Evolutionary conservation across 306 rosid genomes (phyloP).

Genomic region (Trifolium dubium): DNA sequence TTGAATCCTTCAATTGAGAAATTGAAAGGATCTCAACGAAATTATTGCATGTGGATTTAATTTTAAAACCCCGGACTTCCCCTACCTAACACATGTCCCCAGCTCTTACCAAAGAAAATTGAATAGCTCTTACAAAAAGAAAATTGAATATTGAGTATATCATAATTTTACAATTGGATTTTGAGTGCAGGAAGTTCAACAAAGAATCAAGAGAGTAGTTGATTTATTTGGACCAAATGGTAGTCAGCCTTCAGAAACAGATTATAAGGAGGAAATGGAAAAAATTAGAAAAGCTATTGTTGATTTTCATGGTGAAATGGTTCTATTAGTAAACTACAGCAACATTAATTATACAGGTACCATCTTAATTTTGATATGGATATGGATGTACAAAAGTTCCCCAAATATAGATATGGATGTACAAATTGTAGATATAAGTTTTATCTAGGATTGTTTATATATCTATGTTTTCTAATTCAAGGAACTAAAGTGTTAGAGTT

Average conservation of each 20-base stretch:
- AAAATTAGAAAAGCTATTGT: constrained; percentile 78
- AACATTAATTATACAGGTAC: constrained; percentile 85
- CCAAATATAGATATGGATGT: background rate
- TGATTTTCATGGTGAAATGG: constrained; percentile 97
- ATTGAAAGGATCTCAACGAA: no score
- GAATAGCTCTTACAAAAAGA: no score
- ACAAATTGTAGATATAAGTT: background rate
- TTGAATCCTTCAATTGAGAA: no score
- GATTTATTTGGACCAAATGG: constrained; percentile 69
- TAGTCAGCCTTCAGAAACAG: constrained; percentile 48
- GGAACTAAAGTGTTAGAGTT: no score
- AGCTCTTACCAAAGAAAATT: no score
- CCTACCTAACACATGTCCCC: no score
- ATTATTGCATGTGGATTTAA: no score
- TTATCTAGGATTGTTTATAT: no score
- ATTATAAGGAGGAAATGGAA: constrained; percentile 60
- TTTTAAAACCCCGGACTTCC: no score
- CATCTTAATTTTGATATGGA: background rate
- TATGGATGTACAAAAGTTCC: no score
- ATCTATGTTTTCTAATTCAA: no score
- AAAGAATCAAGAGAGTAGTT: constrained; percentile 60
- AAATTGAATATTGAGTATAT: background rate
- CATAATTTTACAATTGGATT: background rate
- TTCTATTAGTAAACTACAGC: constrained; percentile 83
- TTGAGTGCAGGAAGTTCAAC: constrained; percentile 66